Evolutionary conservation across 306 rosid genomes (phyloP), one percentile per base, ranked within the genome.

Genomic region (Cercis canadensis): DNA sequence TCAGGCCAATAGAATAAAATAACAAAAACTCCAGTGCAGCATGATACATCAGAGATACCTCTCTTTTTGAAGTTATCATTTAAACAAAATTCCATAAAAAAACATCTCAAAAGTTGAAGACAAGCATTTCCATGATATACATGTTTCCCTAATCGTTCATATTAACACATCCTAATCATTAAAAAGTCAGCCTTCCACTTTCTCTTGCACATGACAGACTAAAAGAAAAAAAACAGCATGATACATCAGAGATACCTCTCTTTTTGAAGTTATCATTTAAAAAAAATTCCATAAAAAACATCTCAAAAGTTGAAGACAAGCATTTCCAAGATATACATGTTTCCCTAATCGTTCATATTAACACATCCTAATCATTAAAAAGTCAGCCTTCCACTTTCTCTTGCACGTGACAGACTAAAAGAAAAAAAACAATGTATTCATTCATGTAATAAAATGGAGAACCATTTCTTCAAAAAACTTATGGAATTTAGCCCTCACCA

Each of bases 401-500:
- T 34, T 34, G 39, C 39, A 34, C 39, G 7, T 44, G 11, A 47
- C 34, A 34, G 9, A 43, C 19, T 9, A 12, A 58, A 8, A 34
- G 50, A 69, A 72, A 54, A 58, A 32, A 18, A 0, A 24, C 57
- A 40, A 50, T 12, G 13, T 62, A 36, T 29, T 59, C n/a, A 58
- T 24, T 47, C 53, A 54, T 60, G 44, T 60, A 70, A 24, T 11
- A 50, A 43, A 12, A 8, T 65, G 31, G 8, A 41, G 19, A 65
- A n/a, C 13, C 13, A 40, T 50, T 15, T 6, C 36, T 44, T 44
- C 9, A 14, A 45, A 57, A 43, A 15, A 67, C 14, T 45, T 67
- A 56, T 39, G 75, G 89, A 97, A 96, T 85, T 36, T 73, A 67
- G 96, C 88, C 81, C 63, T 89, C 82, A 95, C 97, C 89, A 82